Conservation (phyloP, 257 asterid species). For the Scutellaria minor region DNA sequence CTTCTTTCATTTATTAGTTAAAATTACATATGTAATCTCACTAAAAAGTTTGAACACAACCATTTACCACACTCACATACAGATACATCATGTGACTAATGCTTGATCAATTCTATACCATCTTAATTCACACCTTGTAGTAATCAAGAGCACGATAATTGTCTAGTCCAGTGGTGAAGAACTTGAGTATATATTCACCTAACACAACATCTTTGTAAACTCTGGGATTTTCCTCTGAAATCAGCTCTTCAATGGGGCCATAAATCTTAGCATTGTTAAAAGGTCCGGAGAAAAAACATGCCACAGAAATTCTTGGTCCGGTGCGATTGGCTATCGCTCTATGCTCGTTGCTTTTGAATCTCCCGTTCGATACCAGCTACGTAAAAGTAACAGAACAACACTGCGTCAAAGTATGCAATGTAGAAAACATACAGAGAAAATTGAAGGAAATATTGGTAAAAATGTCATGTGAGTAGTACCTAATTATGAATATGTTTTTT, state of each 20-base stretch:
- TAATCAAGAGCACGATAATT: constrained; percentile 42
- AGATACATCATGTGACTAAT: too few relatives aligned
- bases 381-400: neutral
- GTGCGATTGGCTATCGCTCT: constrained; percentile 39
- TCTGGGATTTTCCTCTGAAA: constrained; percentile 51
- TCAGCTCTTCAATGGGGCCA: constrained; percentile 53
- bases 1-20: too few relatives aligned
- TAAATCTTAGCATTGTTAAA: constrained; percentile 12
- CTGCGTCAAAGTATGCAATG: neutral
- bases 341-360: constrained; percentile 48
- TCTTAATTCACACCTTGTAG: constrained; percentile 37
- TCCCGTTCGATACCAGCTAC: constrained; percentile 52
- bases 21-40: too few relatives aligned
- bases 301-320: constrained; percentile 57
- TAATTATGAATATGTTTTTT: too few relatives aligned
- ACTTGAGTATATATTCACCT: constrained; percentile 36
- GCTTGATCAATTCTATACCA: neutral
- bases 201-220: constrained; percentile 39
- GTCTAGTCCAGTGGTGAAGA: constrained; percentile 38
- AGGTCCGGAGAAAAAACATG: constrained; percentile 47
- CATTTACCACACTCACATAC: too few relatives aligned
- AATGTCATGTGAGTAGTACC: too few relatives aligned
- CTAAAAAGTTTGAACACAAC: too few relatives aligned
- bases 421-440: too few relatives aligned
- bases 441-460: too few relatives aligned